Base-by-base conservation (phyloP, 306 rosid species). In the Betula pendula region DNA sequence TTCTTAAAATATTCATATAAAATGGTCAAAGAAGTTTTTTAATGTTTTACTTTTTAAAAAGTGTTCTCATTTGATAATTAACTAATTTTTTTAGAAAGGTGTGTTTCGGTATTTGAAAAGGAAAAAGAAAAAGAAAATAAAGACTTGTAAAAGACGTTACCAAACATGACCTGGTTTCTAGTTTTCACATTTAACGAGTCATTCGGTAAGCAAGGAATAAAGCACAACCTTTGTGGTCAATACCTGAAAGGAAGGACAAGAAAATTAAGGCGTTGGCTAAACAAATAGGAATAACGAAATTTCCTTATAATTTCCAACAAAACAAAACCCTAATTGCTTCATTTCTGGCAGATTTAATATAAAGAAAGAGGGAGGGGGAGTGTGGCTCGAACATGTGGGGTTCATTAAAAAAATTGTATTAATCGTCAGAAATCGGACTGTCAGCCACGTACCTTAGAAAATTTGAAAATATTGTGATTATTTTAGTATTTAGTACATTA, bases 341-440 rank as follows among this genome's bases (percentile, higher is more conserved):
- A 51, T 72, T 83, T 80, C 85, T 83, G 81, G 81, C 77, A 83
- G 60, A 67, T 75, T 62, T 51, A n/a, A 72, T 79, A 82, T 73
- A 58, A 77, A 81, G 24, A 73, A 80, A 70, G 25, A 43, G 48
- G 60, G 15, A 73, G 77, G 12, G 75, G 70, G 51, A 38, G 76
- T 31, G 80, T 59, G 70, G 78, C 83, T 48, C 77, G 76, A 76
- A 84, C 91, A 91, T 87, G 91, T 81, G 90, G 81, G 70, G 69
- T 29, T 68, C 19, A 78, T 67, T 65, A 49, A 38, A 52, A 70
- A 71, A 76, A 20, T 49, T 27, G 58, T n/a, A 49, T 12, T 48
- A 52, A 72, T 84, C 76, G 84, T 84, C 83, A 75, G 77, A 79
- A 78, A 58, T 73, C 83, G 84, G 83, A 81, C 53, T 73, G 83